phyloP scores from a whole-genome alignment of 805 yeast species.

The Candida awuae region DNA sequence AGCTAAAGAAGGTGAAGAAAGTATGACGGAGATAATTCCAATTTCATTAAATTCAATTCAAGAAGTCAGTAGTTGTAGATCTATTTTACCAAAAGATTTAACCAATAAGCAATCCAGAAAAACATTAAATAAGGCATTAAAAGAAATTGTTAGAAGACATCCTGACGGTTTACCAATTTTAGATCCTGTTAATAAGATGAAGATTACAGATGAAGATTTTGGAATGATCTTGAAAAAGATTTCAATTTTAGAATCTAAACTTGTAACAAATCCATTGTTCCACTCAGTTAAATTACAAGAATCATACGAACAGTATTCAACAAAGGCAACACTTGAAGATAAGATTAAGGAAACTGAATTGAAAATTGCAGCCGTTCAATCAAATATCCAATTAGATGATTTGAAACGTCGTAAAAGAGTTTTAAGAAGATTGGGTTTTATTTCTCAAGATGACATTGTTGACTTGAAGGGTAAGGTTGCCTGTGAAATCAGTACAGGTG shows the following conservation, averaged over 20 bases:
- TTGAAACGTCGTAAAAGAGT: constrained; percentile 89
- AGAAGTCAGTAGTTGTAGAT: constrained; percentile 70
- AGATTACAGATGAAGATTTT: constrained; percentile 67
- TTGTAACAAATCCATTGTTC: constrained; percentile 60
- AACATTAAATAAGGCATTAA: constrained; percentile 60
- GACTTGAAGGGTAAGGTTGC: constrained; percentile 90
- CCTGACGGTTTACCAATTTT: constrained; percentile 87
- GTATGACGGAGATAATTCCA: constrained; percentile 73
- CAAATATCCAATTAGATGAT: constrained; percentile 91
- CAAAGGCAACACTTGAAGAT: constrained; percentile 53
- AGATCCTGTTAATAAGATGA: constrained; percentile 91
- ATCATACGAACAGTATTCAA: constrained; percentile 55
- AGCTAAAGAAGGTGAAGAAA: constrained; percentile 59
- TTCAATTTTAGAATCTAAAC: constrained; percentile 71
- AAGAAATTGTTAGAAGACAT: constrained; percentile 73
- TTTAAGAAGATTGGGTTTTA: constrained; percentile 82
- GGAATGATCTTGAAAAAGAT: constrained; percentile 62
- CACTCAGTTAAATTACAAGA: constrained; percentile 53
- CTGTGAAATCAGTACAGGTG: constrained; percentile 91
- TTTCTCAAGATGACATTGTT: constrained; percentile 79
- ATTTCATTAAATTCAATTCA: constrained; percentile 72
- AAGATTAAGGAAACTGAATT: constrained; percentile 53
- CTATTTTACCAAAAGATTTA: constrained; percentile 70
- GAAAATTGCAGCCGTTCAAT: constrained; percentile 74
- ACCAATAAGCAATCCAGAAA: constrained; percentile 50